Percentiles rank a stretch among this genome's conserved stretches.
These are phyloP conservation scores for Debaryomycetaceae sp. DNA, from an alignment of 1,139 yeast genomes.

Conservation along the genomic window DNA sequence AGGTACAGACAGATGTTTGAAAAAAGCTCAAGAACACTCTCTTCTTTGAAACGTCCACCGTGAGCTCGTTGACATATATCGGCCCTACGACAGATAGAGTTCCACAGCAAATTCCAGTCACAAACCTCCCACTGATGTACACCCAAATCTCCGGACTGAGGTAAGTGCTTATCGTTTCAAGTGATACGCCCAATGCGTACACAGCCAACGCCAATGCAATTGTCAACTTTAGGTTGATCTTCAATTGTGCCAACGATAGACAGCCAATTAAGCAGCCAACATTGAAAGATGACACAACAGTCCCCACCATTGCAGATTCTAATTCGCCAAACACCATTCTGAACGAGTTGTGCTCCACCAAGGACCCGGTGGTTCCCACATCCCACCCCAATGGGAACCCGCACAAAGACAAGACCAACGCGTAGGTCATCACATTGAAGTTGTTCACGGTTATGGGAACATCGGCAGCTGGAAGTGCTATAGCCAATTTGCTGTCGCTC, in stretches of 20 bases:
- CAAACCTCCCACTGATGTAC: constrained; percentile 18
- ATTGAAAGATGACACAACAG: constrained; percentile 24
- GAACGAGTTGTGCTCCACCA: constrained; percentile 13
- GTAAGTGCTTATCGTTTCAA: constrained; percentile 11
- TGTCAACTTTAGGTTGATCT: constrained; percentile 2
- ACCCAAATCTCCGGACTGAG: constrained; percentile 7
- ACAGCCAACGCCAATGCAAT: neutral
- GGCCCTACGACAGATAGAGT: constrained; percentile 24
- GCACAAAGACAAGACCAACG: constrained; percentile 8
- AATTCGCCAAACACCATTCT: constrained; percentile 1
- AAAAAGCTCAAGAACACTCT: constrained; percentile 20
- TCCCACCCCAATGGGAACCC: constrained; percentile 35
- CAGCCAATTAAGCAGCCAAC: constrained; percentile 29
- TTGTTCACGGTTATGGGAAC: neutral
- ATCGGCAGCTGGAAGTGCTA: neutral
- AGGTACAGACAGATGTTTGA: constrained; percentile 21
- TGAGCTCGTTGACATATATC: constrained; percentile 20
- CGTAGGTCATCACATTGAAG: neutral
- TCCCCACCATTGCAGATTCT: constrained; percentile 13
- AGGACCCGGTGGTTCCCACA: constrained; percentile 28
- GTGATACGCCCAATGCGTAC: constrained; percentile 13
- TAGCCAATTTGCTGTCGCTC: neutral
- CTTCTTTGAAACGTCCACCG: constrained; percentile 11
- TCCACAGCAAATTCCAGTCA: constrained; percentile 26
- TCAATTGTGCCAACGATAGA: constrained; percentile 11